Conservation (phyloP, 306 rosid genomes). For the Morella rubra region DNA sequence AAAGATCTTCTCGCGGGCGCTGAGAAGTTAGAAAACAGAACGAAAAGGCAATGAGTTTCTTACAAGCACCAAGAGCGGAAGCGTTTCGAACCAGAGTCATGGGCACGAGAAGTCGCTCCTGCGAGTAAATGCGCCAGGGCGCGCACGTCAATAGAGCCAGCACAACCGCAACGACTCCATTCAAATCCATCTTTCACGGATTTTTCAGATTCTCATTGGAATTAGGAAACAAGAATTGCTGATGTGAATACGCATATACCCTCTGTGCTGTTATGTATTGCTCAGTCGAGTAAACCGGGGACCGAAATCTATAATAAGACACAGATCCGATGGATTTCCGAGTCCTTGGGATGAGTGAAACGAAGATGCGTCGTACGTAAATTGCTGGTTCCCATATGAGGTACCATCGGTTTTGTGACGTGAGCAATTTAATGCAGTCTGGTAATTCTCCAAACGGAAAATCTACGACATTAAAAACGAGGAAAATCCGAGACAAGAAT, state of each 20-base stretch:
- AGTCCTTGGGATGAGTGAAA: background rate
- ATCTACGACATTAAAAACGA: too few species aligned
- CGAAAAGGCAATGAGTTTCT: conserved; percentile 30
- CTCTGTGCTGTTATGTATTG: too few species aligned
- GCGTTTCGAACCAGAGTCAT: conserved; percentile 72
- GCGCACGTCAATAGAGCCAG: conserved; percentile 29
- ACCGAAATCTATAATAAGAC: background rate
- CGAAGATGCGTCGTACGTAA: background rate
- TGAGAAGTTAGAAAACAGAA: background rate
- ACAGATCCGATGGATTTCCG: background rate
- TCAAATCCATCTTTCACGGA: conserved; percentile 23
- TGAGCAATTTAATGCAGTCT: background rate
- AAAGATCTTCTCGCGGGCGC: background rate
- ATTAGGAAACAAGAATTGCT: background rate
- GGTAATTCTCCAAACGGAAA: too few species aligned
- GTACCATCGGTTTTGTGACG: background rate
- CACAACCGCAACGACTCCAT: conserved; percentile 29
- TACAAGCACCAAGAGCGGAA: conserved; percentile 64
- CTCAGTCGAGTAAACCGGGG: too few species aligned
- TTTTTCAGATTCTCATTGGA: conserved; percentile 8
- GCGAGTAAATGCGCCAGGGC: conserved; percentile 36
- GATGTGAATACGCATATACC: too few species aligned
- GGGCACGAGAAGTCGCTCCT: conserved; percentile 51
- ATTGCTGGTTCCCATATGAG: background rate
- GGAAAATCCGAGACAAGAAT: too few species aligned